Evolutionary conservation across 2,329 filamentous ascomycete genomes (phyloP).

Genomic region (Monilinia aucupariae): DNA sequence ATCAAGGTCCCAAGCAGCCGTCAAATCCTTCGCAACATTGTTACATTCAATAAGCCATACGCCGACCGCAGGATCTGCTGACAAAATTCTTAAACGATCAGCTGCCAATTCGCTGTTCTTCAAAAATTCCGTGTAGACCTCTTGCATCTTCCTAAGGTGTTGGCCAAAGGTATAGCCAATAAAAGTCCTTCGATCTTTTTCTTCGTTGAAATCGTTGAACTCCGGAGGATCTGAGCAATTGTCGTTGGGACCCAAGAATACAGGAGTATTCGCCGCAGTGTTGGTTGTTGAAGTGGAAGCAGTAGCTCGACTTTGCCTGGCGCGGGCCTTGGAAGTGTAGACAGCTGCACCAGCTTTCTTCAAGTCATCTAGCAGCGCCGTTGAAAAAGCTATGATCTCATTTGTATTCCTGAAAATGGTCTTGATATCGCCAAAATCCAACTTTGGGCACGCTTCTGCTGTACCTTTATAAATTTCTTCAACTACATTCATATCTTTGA

Average conservation of each 20-base stretch:
- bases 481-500: conserved; percentile 93
- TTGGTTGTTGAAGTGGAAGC: conserved; percentile 2
- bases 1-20: conserved; percentile 88
- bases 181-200: conserved; percentile 33
- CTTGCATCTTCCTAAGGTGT: conserved; percentile 57
- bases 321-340: conserved; percentile 51
- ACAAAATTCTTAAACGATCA: conserved; percentile 56
- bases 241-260: conserved; percentile 23
- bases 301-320: conserved; percentile 38
- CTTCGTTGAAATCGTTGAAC: conserved; percentile 30
- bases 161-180: conserved; percentile 33
- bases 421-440: conserved; percentile 80
- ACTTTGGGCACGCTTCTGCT: conserved; percentile 70
- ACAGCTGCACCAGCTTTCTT: conserved; percentile 75
- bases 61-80: conserved; percentile 58
- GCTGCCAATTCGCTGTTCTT: conserved; percentile 59
- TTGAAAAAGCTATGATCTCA: conserved; percentile 83
- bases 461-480: conserved; percentile 98
- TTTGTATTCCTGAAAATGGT: conserved; percentile 89
- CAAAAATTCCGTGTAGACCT: conserved; percentile 56
- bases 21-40: conserved; percentile 85
- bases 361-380: conserved; percentile 69
- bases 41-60: conserved; percentile 94
- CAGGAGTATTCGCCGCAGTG: conserved; percentile 14
- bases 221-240: conserved; percentile 28